phyloP scores from a whole-genome alignment of 306 rosid genomes.

The Castanospermum australe region DNA sequence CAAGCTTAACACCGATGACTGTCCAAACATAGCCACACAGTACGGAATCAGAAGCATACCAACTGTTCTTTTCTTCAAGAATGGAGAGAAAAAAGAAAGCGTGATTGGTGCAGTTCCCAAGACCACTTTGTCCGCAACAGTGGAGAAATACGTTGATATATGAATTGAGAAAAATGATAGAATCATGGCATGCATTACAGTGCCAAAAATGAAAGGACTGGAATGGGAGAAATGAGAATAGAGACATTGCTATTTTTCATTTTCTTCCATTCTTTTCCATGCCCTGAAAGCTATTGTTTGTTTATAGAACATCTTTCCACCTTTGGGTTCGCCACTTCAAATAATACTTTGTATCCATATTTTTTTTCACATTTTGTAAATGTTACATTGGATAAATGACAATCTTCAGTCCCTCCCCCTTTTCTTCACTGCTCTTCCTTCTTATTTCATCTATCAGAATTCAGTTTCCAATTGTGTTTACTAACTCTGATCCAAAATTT shows the following conservation, averaged over 20 bases:
- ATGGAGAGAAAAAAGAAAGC: constrained; percentile 87
- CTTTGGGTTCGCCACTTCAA: constrained; percentile 16
- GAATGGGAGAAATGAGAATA: constrained; percentile 14
- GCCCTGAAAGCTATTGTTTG: not conserved
- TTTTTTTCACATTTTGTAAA: constrained; percentile 14
- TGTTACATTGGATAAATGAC: constrained; percentile 24
- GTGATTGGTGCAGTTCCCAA: constrained; percentile 91
- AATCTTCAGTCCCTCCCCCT: not conserved
- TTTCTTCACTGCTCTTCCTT: not conserved
- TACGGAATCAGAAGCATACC: constrained; percentile 97
- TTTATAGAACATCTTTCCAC: constrained; percentile 20
- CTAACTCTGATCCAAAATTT: not conserved
- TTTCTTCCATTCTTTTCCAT: constrained; percentile 31
- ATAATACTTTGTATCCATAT: constrained; percentile 2
- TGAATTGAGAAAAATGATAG: constrained; percentile 27
- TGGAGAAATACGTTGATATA: constrained; percentile 59
- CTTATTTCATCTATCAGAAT: not conserved
- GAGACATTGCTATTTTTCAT: constrained; percentile 8
- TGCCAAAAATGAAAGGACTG: constrained; percentile 6
- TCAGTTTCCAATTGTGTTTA: not conserved
- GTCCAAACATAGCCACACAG: constrained; percentile 70
- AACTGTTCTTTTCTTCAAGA: constrained; percentile 84
- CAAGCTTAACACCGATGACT: constrained; percentile 80
- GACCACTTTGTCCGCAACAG: constrained; percentile 67
- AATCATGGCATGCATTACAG: not conserved